These are phyloP conservation scores for Hawksworthiomyces lignivorus DNA, from an alignment of 2,329 filamentous ascomycete species.

Conservation along the genomic window DNA sequence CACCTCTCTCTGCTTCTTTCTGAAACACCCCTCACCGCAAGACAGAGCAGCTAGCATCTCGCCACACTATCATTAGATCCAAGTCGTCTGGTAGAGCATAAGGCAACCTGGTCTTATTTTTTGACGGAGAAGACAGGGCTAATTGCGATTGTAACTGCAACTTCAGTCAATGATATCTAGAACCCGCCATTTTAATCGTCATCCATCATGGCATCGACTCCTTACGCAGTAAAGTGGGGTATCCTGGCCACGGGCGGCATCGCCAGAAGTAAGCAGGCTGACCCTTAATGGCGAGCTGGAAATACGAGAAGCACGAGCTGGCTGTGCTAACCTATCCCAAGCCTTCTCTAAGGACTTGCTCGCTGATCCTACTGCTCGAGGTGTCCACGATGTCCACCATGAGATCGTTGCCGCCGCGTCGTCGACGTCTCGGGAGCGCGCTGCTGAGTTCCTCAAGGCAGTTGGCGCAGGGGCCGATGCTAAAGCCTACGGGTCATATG, in stretches of 20 bases:
- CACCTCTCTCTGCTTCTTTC: too few species aligned
- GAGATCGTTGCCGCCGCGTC: constrained; percentile 73
- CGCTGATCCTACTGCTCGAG: constrained; percentile 61
- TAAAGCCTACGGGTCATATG: constrained; percentile 71
- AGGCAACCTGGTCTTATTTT: too few species aligned
- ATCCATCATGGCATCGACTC: constrained; percentile 17
- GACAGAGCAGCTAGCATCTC: too few species aligned
- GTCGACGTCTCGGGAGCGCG: constrained; percentile 62
- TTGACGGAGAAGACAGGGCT: too few species aligned
- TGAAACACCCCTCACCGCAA: too few species aligned
- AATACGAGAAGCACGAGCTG: background rate
- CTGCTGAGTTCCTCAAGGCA: constrained; percentile 64
- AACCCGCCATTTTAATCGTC: too few species aligned
- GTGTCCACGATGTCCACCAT: constrained; percentile 66
- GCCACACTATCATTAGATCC: too few species aligned
- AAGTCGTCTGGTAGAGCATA: too few species aligned
- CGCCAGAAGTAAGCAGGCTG: constrained; percentile 40
- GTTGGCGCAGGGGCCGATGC: constrained; percentile 58
- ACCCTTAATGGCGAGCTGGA: background rate
- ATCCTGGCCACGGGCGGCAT: constrained; percentile 55
- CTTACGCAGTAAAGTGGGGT: constrained; percentile 49
- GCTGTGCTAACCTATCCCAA: constrained; percentile 18
- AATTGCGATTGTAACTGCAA: too few species aligned
- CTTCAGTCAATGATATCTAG: too few species aligned
- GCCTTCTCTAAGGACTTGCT: constrained; percentile 72